phyloP scores from a whole-genome alignment of 192 early-diverging fungal genomes.

The Podila horticola region DNA sequence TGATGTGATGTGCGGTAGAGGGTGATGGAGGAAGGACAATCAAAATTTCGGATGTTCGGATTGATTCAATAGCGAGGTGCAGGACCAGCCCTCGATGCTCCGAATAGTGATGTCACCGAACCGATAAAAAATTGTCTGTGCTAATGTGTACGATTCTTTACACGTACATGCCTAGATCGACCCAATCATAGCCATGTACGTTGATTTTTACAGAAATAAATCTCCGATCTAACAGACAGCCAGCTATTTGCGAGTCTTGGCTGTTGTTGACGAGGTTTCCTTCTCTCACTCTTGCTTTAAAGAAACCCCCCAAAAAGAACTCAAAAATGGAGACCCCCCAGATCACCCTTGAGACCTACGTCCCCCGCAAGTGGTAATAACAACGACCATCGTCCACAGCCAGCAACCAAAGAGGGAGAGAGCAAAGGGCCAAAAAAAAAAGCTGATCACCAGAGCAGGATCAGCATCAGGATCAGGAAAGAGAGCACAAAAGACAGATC shows the following conservation, averaged over 20 bases:
- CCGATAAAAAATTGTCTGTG: too few species aligned
- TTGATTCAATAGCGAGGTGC: too few species aligned
- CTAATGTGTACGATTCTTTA: too few species aligned
- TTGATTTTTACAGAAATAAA: too few species aligned
- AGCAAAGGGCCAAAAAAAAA: neutral
- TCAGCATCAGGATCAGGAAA: neutral
- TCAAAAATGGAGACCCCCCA: slow-evolving; percentile 50
- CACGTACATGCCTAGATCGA: too few species aligned
- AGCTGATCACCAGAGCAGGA: neutral
- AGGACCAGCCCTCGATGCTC: too few species aligned
- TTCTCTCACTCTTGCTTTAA: slow-evolving; percentile 53
- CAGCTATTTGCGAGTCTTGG: too few species aligned
- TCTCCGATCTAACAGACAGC: too few species aligned
- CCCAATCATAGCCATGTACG: too few species aligned
- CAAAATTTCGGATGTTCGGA: too few species aligned
- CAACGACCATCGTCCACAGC: neutral
- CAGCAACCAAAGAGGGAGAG: neutral
- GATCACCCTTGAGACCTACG: slow-evolving; percentile 54
- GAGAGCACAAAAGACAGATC: neutral
- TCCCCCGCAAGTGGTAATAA: slow-evolving; percentile 54
- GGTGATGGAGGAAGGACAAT: neutral
- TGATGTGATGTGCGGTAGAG: neutral
- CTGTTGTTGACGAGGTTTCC: slow-evolving; percentile 6
- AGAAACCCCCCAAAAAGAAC: slow-evolving; percentile 41
- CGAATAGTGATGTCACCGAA: neutral